Evolutionary conservation across 1,139 yeast genomes (phyloP), one percentile per base, ranked within the genome.

Genomic region (Geotrichum siamense): DNA sequence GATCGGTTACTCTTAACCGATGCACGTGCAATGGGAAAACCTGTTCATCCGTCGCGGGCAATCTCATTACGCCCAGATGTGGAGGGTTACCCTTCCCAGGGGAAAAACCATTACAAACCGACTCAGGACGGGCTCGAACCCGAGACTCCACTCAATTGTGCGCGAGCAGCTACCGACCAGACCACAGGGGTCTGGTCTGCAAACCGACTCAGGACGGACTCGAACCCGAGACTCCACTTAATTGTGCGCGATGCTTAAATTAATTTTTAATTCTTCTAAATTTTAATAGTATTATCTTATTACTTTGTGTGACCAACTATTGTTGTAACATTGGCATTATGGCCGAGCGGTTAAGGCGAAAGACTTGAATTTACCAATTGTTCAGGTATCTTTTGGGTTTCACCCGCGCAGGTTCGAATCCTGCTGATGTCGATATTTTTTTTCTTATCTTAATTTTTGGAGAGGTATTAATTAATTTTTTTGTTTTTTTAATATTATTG

Each of bases 351-450:
- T 45, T 45, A 45, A 45, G 48, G 48, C 48, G 48, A 45, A 40
- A 42, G 48, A 45, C 48, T 45, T 44, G 48, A 45, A 45, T 45
- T 32, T 9, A 30, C 8, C 15, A 3, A n/a, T n/a, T 10, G 25
- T 36, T 43, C 44, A 41, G 46, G 35, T 29, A 45, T 45, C 48
- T 42, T 40, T 47, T 47, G 49, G 49, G 49, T 41, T 47, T 41
- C 25, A 41, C 49, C 49, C 49, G 49, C 49, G 49, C 49, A 47
- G 49, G 49, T 47, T 47, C 49, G 39, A 47, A 40, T 47, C 49
- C 49, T 47, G 49, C 45, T 42, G 47, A 38, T 47, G 49, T 47
- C 49, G 49, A 37, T 31, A 19, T 40, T 35, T 44, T 44, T 34
- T 8, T 9, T 8, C 5, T 8, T 8, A n/a, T 6, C 13, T 28